phyloP scores from a whole-genome alignment of 306 rosid species.

The Oxytropis ochrocephala region DNA sequence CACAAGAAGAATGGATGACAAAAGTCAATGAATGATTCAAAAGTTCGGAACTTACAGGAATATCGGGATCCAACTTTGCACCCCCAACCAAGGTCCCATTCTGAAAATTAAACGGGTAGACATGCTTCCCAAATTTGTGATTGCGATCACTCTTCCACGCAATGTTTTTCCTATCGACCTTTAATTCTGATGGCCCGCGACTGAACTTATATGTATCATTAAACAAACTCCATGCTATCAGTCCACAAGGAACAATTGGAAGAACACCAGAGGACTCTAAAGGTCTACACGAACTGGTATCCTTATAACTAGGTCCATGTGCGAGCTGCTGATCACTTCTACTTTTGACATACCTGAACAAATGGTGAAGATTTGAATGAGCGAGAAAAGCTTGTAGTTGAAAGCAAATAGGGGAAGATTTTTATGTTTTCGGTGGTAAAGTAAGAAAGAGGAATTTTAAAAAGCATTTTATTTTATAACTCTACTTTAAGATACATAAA shows the following conservation, averaged over 20 bases:
- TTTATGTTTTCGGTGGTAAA: neutral
- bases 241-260: constrained; percentile 87
- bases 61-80: constrained; percentile 58
- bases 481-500: neutral
- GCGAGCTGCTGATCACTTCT: constrained; percentile 79
- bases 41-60: constrained; percentile 62
- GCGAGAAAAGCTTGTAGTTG: constrained; percentile 4
- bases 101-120: constrained; percentile 92
- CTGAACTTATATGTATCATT: constrained; percentile 67
- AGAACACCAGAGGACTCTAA: constrained; percentile 46
- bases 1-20: neutral
- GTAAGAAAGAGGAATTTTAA: neutral
- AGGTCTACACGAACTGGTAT: constrained; percentile 69
- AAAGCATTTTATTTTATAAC: neutral
- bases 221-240: constrained; percentile 95
- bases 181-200: constrained; percentile 62
- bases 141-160: constrained; percentile 95
- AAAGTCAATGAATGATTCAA: neutral
- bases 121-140: constrained; percentile 81
- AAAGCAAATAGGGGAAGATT: neutral
- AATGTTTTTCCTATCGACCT: constrained; percentile 74
- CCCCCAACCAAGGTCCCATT: constrained; percentile 88
- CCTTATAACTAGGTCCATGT: constrained; percentile 61
- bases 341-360: constrained; percentile 84
- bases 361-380: constrained; percentile 18